Percentiles rank a stretch among this genome's conserved stretches.
These are phyloP conservation scores for Nephromyces sp. DNA, from an alignment of 169 alveolate species.

Conservation along the genomic window DNA sequence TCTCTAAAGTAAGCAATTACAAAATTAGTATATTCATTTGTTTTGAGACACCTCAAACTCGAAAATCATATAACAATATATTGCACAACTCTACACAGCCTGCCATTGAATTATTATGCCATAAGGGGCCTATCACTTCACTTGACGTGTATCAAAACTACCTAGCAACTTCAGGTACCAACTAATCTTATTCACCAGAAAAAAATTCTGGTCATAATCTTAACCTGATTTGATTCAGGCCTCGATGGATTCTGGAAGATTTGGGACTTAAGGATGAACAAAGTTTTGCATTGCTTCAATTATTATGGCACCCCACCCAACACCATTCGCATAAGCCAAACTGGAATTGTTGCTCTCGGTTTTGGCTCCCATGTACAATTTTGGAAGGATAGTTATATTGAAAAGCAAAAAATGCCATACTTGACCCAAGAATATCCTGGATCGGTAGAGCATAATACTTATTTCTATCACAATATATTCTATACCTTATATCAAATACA, in stretches of 20 bases:
- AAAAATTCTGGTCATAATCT: too few species aligned
- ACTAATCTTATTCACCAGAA: too few species aligned
- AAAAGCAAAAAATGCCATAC: constrained; percentile 70
- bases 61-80: too few species aligned
- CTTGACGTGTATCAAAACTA: constrained; percentile 15
- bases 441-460: constrained; percentile 4
- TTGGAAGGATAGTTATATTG: constrained; percentile 70
- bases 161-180: constrained; percentile 24
- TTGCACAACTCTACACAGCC: constrained; percentile 29
- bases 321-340: constrained; percentile 52
- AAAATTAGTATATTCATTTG: too few species aligned
- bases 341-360: constrained; percentile 68
- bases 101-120: constrained; percentile 27
- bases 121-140: constrained; percentile 20
- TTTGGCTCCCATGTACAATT: constrained; percentile 60
- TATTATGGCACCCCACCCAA: constrained; percentile 49
- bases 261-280: constrained; percentile 76
- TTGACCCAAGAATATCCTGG: constrained; percentile 59
- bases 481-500: background rate
- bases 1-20: constrained; percentile 12
- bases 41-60: too few species aligned
- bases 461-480: too few species aligned
- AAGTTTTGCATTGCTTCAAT: constrained; percentile 26
- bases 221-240: constrained; percentile 29
- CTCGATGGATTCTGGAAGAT: constrained; percentile 60